Evolutionary conservation across 139 green algal genomes (phyloP).

Genomic region (Protoeuglena noctilucae): DNA sequence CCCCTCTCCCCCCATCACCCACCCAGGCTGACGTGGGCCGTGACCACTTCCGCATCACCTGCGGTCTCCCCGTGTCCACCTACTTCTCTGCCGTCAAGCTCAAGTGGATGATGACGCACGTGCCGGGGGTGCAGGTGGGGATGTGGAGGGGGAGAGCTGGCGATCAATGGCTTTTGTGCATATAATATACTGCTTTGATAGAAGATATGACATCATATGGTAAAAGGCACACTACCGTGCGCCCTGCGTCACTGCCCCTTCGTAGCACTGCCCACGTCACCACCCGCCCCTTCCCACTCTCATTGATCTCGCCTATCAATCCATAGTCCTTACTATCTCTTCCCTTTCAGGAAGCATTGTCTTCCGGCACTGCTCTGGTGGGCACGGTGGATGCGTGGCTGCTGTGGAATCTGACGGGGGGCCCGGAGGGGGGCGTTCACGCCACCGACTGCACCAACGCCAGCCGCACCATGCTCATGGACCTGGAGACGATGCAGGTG

Average conservation of each 20-base stretch:
- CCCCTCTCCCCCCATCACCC: neutral
- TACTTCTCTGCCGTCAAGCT: constrained; percentile 95
- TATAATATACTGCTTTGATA: no score
- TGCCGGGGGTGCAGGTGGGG: constrained; percentile 40
- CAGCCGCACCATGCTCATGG: constrained; percentile 78
- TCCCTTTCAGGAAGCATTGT: no score
- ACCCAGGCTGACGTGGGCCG: constrained; percentile 25
- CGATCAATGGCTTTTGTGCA: no score
- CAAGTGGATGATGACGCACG: constrained; percentile 78
- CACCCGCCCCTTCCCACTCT: no score
- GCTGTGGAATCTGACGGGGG: constrained; percentile 79
- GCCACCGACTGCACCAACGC: constrained; percentile 88
- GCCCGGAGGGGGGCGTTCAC: constrained; percentile 32
- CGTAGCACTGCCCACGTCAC: no score
- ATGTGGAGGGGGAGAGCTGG: constrained; percentile 15
- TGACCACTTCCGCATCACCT: constrained; percentile 43
- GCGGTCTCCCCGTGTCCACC: constrained; percentile 78
- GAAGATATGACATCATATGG: no score
- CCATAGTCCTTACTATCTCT: no score
- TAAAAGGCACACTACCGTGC: constrained; percentile 12
- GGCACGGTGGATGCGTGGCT: constrained; percentile 96
- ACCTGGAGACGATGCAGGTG: constrained; percentile 52
- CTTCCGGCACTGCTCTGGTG: no score
- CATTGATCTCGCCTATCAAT: no score
- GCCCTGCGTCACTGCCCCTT: constrained; percentile 25